Percentiles rank a stretch among this genome's conserved stretches.
Evolutionary conservation across 202 grass and related monocot species (phyloP).

Genomic region (Bolboschoenoplectus hybrid): DNA sequence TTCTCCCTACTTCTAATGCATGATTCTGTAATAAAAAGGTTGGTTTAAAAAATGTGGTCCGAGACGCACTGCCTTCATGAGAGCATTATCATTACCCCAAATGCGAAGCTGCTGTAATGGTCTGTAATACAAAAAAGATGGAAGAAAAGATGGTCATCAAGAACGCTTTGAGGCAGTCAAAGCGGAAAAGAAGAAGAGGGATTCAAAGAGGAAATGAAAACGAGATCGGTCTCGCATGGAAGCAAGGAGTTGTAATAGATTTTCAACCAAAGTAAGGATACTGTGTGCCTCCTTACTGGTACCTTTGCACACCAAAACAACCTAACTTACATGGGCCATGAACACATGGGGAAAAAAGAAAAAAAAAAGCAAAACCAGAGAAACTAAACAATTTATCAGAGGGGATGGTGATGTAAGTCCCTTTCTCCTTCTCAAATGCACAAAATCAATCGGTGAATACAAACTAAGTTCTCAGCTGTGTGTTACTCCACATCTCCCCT

Average conservation of each 20-base stretch:
- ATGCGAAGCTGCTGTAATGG: slow-evolving; percentile 6
- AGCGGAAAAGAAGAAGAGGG: not conserved
- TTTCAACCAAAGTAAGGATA: not conserved
- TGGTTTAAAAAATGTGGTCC: not conserved
- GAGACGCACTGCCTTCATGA: not conserved
- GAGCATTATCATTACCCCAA: slow-evolving; percentile 7
- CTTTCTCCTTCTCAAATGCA: not conserved
- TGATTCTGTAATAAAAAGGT: slow-evolving; percentile 29
- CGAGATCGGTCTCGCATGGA: not conserved
- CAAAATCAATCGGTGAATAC: not conserved
- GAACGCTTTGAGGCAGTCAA: not conserved
- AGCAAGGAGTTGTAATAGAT: not conserved
- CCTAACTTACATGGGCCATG: not conserved
- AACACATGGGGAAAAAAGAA: not conserved
- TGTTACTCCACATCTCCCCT: no score
- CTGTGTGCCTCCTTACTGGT: not conserved
- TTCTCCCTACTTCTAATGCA: not conserved
- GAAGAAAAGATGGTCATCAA: not conserved
- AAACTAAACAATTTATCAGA: not conserved
- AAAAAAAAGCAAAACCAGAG: not conserved
- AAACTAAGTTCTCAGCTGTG: not conserved
- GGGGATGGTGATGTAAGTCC: not conserved
- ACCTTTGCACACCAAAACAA: not conserved
- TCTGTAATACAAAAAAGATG: not conserved
- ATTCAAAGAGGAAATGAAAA: not conserved